Evolutionary conservation across 192 early-diverging fungal species (phyloP).

Genomic region (Geranomyces michiganensis): DNA sequence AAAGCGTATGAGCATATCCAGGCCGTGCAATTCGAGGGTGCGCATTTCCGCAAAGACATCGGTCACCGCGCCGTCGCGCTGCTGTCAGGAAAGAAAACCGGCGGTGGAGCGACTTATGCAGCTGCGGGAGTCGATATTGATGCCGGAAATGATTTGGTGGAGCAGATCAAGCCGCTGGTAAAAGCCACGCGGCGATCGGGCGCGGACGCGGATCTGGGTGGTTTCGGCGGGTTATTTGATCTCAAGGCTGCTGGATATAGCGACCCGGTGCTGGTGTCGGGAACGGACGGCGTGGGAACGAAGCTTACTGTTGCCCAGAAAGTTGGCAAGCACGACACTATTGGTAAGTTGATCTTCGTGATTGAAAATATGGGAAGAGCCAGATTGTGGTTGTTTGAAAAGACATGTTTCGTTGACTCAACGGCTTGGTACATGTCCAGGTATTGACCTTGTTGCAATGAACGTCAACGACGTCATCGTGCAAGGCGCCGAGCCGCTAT

Average conservation of each 20-base stretch:
- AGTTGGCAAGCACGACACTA: slow-evolving; percentile 84
- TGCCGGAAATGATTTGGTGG: slow-evolving; percentile 92
- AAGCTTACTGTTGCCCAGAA: slow-evolving; percentile 96
- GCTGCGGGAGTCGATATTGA: slow-evolving; percentile 96
- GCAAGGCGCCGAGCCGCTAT: slow-evolving; percentile 97
- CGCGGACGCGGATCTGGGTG: slow-evolving; percentile 95
- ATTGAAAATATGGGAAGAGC: too few relatives aligned
- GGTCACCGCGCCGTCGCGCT: slow-evolving; percentile 68
- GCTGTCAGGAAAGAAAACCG: slow-evolving; percentile 45
- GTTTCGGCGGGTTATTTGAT: slow-evolving; percentile 98
- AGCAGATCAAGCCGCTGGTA: slow-evolving; percentile 93
- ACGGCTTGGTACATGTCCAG: slow-evolving; percentile 31
- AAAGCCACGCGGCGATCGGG: slow-evolving; percentile 92
- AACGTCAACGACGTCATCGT: slow-evolving; percentile 98
- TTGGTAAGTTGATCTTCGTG: slow-evolving; percentile 50
- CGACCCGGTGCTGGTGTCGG: slow-evolving; percentile 95
- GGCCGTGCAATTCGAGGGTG: slow-evolving; percentile 80
- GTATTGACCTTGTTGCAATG: slow-evolving; percentile 99
- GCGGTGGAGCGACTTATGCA: slow-evolving; percentile 81
- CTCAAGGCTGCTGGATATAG: slow-evolving; percentile 88
- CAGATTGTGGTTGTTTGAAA: background rate
- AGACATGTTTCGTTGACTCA: too few relatives aligned
- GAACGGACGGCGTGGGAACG: slow-evolving; percentile 98
- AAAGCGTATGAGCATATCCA: slow-evolving; percentile 72
- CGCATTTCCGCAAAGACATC: slow-evolving; percentile 92